Evolutionary conservation across 805 yeast species (phyloP).

Genomic region (Cyberlindnera maritima): DNA sequence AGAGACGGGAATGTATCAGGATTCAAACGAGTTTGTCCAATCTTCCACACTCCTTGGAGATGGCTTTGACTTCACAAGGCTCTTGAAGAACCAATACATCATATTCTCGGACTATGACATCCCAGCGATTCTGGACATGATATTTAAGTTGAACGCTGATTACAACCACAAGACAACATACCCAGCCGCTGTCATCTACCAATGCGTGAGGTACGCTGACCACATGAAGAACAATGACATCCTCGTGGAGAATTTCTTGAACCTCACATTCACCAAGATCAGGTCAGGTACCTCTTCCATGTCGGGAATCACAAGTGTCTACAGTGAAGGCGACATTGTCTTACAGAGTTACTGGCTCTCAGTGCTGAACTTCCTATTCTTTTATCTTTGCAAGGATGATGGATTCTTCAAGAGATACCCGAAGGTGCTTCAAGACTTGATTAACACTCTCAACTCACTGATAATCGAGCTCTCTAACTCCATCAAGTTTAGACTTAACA

Average conservation of each 20-base stretch:
- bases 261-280: conserved; percentile 58
- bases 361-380: conserved; percentile 70
- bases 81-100: conserved; percentile 57
- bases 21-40: conserved; percentile 17
- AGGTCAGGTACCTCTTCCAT: conserved; percentile 59
- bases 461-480: conserved; percentile 66
- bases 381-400: conserved; percentile 70
- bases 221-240: conserved; percentile 51
- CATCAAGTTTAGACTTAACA: conserved; percentile 56
- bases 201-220: conserved; percentile 67
- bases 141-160: conserved; percentile 57
- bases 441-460: conserved; percentile 54
- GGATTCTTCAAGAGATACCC: conserved; percentile 55
- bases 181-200: conserved; percentile 70
- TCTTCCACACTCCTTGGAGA: conserved; percentile 17
- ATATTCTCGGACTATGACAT: conserved; percentile 61
- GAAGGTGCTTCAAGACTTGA: conserved; percentile 54
- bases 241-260: conserved; percentile 56
- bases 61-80: conserved; percentile 54
- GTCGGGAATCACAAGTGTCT: conserved; percentile 50
- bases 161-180: conserved; percentile 44
- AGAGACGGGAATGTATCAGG: conserved; percentile 25
- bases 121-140: conserved; percentile 67
- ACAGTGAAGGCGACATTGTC: conserved; percentile 58
- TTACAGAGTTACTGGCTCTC: conserved; percentile 86